phyloP scores from a whole-genome alignment of 441 rosid species.

The Adansonia madagascariensis region DNA sequence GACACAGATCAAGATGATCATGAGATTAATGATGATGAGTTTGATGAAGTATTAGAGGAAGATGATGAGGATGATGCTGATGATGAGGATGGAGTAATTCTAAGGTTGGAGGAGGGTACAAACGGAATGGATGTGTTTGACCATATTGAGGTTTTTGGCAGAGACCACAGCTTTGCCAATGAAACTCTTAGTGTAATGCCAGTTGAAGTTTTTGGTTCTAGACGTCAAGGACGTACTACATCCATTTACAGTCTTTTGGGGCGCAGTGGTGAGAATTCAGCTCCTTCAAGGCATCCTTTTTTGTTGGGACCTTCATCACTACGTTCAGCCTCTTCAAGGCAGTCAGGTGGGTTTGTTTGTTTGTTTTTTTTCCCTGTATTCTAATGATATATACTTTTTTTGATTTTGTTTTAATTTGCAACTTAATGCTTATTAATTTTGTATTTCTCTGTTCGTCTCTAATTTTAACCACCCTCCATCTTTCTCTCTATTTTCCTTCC shows the following conservation, averaged over 20 bases:
- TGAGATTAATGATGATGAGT: constrained; percentile 93
- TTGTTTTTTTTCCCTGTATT: not conserved
- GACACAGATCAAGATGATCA: constrained; percentile 98
- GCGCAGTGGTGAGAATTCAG: constrained; percentile 66
- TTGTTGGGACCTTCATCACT: constrained; percentile 65
- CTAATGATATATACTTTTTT: not conserved
- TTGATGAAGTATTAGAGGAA: constrained; percentile 92
- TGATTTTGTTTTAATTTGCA: constrained; percentile 6
- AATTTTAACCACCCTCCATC: constrained; percentile 18
- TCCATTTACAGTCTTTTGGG: constrained; percentile 97
- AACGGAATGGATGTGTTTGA: constrained; percentile 95
- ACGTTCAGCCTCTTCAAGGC: constrained; percentile 53
- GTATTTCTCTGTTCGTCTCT: constrained; percentile 25
- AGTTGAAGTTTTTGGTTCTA: constrained; percentile 96
- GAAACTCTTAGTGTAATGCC: constrained; percentile 98
- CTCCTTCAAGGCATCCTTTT: constrained; percentile 89
- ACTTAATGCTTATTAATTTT: constrained; percentile 12
- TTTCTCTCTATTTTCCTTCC: not conserved
- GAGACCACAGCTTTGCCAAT: constrained; percentile 83
- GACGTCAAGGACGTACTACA: constrained; percentile 96
- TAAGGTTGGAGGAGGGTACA: constrained; percentile 89
- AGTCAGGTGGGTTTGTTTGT: constrained; percentile 52
- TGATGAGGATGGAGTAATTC: constrained; percentile 91
- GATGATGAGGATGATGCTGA: constrained; percentile 98
- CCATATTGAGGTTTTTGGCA: constrained; percentile 91